Evolutionary conservation across 1,284 basidiomycete species (phyloP).

Genomic region (Coniophora puteana): DNA sequence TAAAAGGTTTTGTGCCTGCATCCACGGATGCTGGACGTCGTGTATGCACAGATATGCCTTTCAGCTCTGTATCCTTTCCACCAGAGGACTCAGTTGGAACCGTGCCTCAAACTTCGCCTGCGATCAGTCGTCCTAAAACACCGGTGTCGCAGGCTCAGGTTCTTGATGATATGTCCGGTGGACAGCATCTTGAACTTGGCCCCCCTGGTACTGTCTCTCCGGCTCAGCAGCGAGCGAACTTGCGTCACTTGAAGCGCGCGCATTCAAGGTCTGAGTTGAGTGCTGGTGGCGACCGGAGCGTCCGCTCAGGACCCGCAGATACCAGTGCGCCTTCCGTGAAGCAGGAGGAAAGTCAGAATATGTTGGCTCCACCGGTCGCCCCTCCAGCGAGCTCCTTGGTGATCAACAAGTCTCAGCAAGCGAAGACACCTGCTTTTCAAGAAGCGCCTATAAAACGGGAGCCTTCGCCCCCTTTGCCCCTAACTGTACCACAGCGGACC

Average conservation of each 20-base stretch:
- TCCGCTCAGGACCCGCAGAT: conserved; percentile 20
- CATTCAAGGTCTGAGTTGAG: conserved; percentile 23
- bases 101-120: conserved; percentile 3
- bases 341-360: conserved; percentile 14
- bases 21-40: conserved; percentile 10
- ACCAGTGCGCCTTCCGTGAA: conserved; percentile 3
- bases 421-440: no score
- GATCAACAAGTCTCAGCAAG: no score
- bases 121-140: conserved; percentile 12
- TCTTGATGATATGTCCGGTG: conserved; percentile 6
- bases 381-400: no score
- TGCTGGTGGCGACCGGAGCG: conserved; percentile 26
- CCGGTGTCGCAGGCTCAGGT: conserved; percentile 23
- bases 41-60: conserved; percentile 6
- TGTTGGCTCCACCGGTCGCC: no score
- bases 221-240: conserved; percentile 24
- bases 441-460: no score
- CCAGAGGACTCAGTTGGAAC: background rate
- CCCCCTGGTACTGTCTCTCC: conserved; percentile 20
- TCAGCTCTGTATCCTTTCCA: conserved; percentile 2
- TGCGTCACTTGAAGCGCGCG: conserved; percentile 25
- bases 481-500: conserved; percentile 13
- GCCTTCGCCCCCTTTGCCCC: conserved; percentile 1
- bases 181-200: conserved; percentile 18
- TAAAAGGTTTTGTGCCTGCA: conserved; percentile 4